phyloP scores from a whole-genome alignment of 495 filamentous ascomycete genomes.

The Bombardia bombarda region DNA sequence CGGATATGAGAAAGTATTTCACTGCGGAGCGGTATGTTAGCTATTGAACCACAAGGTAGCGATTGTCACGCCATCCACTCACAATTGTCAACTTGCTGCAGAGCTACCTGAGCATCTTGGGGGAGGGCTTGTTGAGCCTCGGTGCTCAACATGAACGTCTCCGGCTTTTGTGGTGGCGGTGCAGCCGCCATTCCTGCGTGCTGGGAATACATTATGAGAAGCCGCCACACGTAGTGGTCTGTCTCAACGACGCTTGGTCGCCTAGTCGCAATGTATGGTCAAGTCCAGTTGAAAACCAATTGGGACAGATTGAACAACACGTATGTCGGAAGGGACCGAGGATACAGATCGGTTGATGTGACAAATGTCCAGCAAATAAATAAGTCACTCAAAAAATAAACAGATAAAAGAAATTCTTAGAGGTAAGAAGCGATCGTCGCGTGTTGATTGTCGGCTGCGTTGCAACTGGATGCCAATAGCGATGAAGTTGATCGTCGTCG shows the following conservation, averaged over 20 bases:
- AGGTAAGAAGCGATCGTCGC: slow-evolving; percentile 11
- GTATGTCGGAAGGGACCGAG: no score
- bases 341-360: no score
- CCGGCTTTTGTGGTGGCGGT: slow-evolving; percentile 81
- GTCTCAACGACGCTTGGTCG: slow-evolving; percentile 2
- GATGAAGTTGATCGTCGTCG: not conserved
- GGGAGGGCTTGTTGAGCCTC: slow-evolving; percentile 94
- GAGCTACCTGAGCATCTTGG: slow-evolving; percentile 91
- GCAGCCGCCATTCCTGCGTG: slow-evolving; percentile 40
- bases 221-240: slow-evolving; percentile 3
- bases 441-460: slow-evolving; percentile 6
- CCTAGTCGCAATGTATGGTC: no score
- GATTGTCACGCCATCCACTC: slow-evolving; percentile 31
- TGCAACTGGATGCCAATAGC: slow-evolving; percentile 7
- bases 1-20: slow-evolving; percentile 99
- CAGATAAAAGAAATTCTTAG: not conserved
- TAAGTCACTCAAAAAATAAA: slow-evolving; percentile 1
- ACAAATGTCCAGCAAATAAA: not conserved
- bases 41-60: not conserved
- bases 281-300: no score
- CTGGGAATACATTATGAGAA: slow-evolving; percentile 43
- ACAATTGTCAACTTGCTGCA: slow-evolving; percentile 98
- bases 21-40: slow-evolving; percentile 45
- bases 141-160: slow-evolving; percentile 95
- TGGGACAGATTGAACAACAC: no score